Evolutionary conservation across 306 rosid species (phyloP).

Genomic region (Quercus wislizeni): DNA sequence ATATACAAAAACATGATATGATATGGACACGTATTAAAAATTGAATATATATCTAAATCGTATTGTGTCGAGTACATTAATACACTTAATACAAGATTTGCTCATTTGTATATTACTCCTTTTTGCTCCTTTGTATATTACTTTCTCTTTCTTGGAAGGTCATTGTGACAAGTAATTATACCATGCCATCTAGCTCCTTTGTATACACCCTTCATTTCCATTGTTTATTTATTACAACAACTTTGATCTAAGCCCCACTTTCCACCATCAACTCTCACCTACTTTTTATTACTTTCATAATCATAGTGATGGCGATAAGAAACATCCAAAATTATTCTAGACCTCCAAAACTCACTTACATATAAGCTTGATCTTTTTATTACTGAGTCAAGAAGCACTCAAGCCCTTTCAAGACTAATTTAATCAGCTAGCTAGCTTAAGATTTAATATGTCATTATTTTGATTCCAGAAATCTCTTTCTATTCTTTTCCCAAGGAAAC

Average conservation of each 20-base stretch:
- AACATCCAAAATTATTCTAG: background rate
- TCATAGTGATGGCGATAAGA: background rate
- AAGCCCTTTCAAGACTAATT: background rate
- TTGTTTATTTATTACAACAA: background rate
- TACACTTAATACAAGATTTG: no score
- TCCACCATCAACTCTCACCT: background rate
- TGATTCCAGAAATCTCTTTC: background rate
- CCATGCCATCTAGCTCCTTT: background rate
- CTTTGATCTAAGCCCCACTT: background rate
- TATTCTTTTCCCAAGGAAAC: background rate
- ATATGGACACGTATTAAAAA: no score
- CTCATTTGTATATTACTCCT: no score
- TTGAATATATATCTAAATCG: no score
- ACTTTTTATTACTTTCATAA: background rate
- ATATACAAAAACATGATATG: accelerated
- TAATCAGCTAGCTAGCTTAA: background rate
- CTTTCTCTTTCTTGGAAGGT: background rate
- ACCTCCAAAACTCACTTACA: background rate
- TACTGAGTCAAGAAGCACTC: background rate
- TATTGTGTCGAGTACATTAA: no score
- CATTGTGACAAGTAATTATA: background rate
- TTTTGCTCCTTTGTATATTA: no score
- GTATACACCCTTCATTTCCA: no score
- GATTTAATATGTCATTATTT: background rate
- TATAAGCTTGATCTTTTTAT: background rate